Evolutionary conservation across 176 grass and related monocot species (phyloP), one percentile per base, ranked within the genome.

Genomic region (Thalia dealbata): DNA sequence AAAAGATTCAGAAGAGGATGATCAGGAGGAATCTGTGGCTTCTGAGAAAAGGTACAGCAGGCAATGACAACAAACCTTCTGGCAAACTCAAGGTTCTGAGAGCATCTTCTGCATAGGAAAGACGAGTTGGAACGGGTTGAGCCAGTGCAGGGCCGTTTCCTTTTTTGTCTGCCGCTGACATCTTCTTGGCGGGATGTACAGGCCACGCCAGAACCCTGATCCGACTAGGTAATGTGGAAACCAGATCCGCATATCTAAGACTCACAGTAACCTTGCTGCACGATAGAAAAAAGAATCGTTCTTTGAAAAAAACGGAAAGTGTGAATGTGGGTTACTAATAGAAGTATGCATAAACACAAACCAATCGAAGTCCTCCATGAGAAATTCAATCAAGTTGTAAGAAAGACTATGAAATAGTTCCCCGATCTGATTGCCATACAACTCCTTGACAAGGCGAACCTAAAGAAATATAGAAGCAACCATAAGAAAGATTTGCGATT

Each of bases 361-460:
- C 92, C 92, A 96, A 76, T 88, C 87, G 42, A 89, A 92, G 76
- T 96, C 89, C 81, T 92, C 92, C 79, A 96, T 73, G 42, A 84
- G 78, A 84, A 96, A 96, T 78, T 96, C 92, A 67, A 96, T 82
- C 81, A 92, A 81, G 67, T 90, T 90, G 43, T 86, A 96, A 72
- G 92, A 67, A 83, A 90, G 89, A 70, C 82, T 92, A 50, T 88
- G 71, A 69, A 86, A 96, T 46, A 96, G 70, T 65, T 96, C 92
- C 10, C 86, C 79, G 62, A 96, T 96, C 84, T 96, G 92, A 51
- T 92, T 88, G 45, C 92, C 92, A 52, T 92, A 96, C 16, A 96
- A 78, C 66, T 96, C 92, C 80, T 96, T 92, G 74, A 96, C 79
- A 92, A 96, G 89, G 25, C 84, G 84, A 48, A 92, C 89, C 92